Evolutionary conservation across 805 yeast species (phyloP).

Genomic region (Pichia sporocuriosa): DNA sequence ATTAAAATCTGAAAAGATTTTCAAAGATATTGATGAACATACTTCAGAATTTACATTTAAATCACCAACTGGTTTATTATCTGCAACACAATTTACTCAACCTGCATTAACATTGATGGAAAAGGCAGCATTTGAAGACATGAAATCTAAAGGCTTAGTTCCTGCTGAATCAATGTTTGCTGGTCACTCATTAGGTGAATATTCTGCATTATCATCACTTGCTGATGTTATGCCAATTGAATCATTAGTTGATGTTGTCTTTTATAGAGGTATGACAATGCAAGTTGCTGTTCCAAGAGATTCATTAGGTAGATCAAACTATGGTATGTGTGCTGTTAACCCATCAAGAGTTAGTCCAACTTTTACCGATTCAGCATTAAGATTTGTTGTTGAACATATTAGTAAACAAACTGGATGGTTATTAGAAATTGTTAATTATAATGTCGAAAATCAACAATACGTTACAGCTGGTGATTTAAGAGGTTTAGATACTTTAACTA

Average conservation of each 20-base stretch:
- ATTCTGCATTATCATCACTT: constrained; percentile 92
- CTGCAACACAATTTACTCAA: constrained; percentile 98
- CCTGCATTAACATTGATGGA: constrained; percentile 99
- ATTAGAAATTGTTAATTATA: constrained; percentile 95
- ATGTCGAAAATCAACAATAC: constrained; percentile 96
- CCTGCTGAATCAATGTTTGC: constrained; percentile 93
- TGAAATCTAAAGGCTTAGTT: constrained; percentile 91
- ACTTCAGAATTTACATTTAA: constrained; percentile 83
- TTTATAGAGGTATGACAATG: constrained; percentile 99
- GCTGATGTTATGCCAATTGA: constrained; percentile 99
- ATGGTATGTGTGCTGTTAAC: constrained; percentile 98
- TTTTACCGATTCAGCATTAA: constrained; percentile 86
- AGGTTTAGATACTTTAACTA: constrained; percentile 86
- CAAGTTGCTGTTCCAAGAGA: constrained; percentile 99
- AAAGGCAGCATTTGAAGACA: constrained; percentile 97
- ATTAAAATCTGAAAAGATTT: constrained; percentile 85
- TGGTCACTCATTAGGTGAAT: constrained; percentile 99
- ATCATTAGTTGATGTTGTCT: constrained; percentile 92
- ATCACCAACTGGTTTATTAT: constrained; percentile 89
- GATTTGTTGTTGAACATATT: constrained; percentile 89
- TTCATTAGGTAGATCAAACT: constrained; percentile 88
- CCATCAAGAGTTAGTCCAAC: constrained; percentile 88
- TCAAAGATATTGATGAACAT: constrained; percentile 78
- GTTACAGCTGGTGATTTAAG: constrained; percentile 98
- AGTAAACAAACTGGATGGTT: constrained; percentile 83